Evolutionary conservation across 495 filamentous ascomycete species (phyloP).

Genomic region (Lepraria neglecta): DNA sequence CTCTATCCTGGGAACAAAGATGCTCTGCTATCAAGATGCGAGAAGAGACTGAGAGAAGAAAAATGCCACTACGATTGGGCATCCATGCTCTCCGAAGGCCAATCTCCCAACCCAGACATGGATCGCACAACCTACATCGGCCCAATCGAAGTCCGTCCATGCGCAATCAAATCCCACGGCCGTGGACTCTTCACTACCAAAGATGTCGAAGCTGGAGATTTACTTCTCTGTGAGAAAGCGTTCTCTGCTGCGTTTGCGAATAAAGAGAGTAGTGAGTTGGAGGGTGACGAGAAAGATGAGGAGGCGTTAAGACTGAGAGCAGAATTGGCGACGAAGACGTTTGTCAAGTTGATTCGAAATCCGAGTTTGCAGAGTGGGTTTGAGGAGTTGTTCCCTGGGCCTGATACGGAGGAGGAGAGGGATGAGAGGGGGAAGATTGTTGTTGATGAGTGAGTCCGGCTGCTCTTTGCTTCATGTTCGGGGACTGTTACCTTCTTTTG

Average conservation of each 20-base stretch:
- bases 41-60: conserved; percentile 24
- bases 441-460: conserved; percentile 42
- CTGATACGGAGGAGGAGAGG: conserved; percentile 31
- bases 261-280: background rate
- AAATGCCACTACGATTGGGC: conserved; percentile 43
- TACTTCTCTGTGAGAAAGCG: conserved; percentile 52
- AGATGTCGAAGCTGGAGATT: conserved; percentile 45
- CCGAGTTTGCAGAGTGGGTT: conserved; percentile 39
- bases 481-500: too few species aligned
- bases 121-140: conserved; percentile 45
- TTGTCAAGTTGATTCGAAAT: conserved; percentile 47
- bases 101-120: conserved; percentile 23
- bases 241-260: conserved; percentile 37
- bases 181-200: conserved; percentile 45
- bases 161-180: conserved; percentile 29
- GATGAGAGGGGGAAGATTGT: conserved; percentile 38
- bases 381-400: conserved; percentile 41
- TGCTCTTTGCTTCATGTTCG: too few species aligned
- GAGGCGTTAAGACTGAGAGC: conserved; percentile 32
- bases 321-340: conserved; percentile 36
- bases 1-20: conserved; percentile 31
- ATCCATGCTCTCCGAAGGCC: conserved; percentile 32
- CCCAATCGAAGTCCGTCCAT: conserved; percentile 29
- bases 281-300: conserved; percentile 28
- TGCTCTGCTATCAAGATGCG: conserved; percentile 14